These are phyloP conservation scores for Chondrostereum purpureum DNA, from an alignment of 1,284 basidiomycete species.

Conservation along the genomic window DNA sequence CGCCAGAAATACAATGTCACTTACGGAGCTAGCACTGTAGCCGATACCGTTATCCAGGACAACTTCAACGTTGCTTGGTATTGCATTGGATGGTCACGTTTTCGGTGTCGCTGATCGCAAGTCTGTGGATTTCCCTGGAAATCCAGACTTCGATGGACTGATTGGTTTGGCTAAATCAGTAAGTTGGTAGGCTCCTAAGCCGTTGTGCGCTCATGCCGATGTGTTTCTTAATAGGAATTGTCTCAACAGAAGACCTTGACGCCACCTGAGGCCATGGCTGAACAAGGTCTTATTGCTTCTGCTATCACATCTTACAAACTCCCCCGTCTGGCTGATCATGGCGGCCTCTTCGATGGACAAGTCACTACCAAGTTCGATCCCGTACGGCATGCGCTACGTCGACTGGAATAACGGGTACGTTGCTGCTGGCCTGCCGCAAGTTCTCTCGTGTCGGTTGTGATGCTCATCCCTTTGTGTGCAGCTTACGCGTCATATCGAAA, in stretches of 20 bases:
- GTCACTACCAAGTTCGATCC: too few relatives aligned
- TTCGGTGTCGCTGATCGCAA: conserved; percentile 71
- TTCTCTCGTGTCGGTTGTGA: too few relatives aligned
- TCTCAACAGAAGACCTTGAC: conserved; percentile 65
- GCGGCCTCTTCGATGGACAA: conserved; percentile 72
- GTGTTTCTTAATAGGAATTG: conserved; percentile 28
- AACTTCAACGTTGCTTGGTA: conserved; percentile 62
- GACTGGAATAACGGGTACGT: too few relatives aligned
- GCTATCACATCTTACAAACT: conserved; percentile 81
- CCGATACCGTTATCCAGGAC: conserved; percentile 64
- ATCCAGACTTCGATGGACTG: conserved; percentile 68
- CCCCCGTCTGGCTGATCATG: conserved; percentile 66
- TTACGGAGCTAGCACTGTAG: conserved; percentile 72
- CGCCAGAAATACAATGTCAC: conserved; percentile 61
- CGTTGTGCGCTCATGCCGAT: not conserved
- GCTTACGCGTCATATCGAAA: too few relatives aligned
- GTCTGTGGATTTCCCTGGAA: conserved; percentile 54
- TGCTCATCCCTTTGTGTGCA: too few relatives aligned
- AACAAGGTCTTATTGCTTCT: conserved; percentile 50
- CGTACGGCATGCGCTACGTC: too few relatives aligned
- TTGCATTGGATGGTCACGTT: conserved; percentile 53
- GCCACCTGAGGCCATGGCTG: conserved; percentile 68
- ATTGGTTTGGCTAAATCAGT: conserved; percentile 79
- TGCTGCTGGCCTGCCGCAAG: too few relatives aligned
- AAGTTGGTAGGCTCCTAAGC: conserved; percentile 19